phyloP scores from a whole-genome alignment of 345 rosid genomes.

The Bruguiera gymnorhiza region DNA sequence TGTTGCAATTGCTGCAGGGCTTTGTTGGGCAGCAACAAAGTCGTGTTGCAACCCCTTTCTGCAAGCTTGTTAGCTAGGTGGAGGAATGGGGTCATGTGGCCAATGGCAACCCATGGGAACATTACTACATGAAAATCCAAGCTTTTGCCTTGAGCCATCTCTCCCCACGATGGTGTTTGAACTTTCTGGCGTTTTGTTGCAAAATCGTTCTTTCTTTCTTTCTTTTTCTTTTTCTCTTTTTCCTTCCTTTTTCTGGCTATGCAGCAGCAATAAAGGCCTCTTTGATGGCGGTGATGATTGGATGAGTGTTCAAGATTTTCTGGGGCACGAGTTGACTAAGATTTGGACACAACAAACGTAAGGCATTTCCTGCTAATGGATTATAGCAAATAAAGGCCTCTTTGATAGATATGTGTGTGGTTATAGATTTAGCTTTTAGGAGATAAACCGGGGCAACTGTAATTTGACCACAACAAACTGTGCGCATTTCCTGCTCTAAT shows the following conservation, averaged over 20 bases:
- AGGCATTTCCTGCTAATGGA: background rate
- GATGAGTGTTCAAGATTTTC: too few species aligned
- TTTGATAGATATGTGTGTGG: background rate
- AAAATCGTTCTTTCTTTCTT: background rate
- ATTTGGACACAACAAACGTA: too few species aligned
- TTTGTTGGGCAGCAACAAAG: slow-evolving; percentile 50
- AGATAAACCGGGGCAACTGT: background rate
- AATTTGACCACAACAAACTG: background rate
- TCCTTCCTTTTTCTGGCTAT: background rate
- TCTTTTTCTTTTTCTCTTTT: too few species aligned
- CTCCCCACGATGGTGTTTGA: background rate
- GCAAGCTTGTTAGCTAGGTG: slow-evolving; percentile 60
- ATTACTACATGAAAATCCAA: slow-evolving; percentile 36
- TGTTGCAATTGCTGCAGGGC: slow-evolving; percentile 32
- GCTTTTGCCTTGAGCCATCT: slow-evolving; percentile 7
- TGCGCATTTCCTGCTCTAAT: background rate
- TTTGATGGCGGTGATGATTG: background rate
- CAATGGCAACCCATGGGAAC: slow-evolving; percentile 64
- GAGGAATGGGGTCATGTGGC: slow-evolving; percentile 58
- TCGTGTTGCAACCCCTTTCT: slow-evolving; percentile 39
- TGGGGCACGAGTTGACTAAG: too few species aligned
- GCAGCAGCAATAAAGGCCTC: background rate
- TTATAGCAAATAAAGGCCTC: background rate
- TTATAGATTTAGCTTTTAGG: background rate
- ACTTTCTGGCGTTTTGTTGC: background rate